Conservation (phyloP, 352 stramenopile species). For the Globisporangium radiosum region DNA sequence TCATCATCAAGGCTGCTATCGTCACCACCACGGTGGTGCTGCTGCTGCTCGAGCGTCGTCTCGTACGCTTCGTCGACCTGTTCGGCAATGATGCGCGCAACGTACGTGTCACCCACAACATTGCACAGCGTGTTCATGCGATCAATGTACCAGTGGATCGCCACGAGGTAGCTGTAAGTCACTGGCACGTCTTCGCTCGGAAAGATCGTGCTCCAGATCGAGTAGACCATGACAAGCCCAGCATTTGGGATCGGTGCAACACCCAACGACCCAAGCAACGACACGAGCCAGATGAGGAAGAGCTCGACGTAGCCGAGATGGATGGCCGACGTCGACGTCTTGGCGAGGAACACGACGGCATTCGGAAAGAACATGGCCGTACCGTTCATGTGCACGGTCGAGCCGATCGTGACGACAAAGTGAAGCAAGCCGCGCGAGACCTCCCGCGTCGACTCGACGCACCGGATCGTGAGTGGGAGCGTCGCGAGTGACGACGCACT, state of each 20-base stretch:
- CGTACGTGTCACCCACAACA: constrained; percentile 58
- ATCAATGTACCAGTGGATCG: constrained; percentile 67
- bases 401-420: constrained; percentile 72
- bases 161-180: constrained; percentile 69
- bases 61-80: constrained; percentile 62
- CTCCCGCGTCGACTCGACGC: constrained; percentile 50
- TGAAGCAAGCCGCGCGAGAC: constrained; percentile 46
- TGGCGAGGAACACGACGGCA: constrained; percentile 59
- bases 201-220: constrained; percentile 69
- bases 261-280: constrained; percentile 51
- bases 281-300: constrained; percentile 54
- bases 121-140: constrained; percentile 69
- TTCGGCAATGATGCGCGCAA: constrained; percentile 72
- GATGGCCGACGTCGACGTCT: constrained; percentile 30
- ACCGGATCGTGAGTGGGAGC: constrained; percentile 59
- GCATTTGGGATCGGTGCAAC: constrained; percentile 62
- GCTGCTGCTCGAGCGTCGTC: constrained; percentile 8
- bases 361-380: constrained; percentile 67
- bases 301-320: constrained; percentile 40
- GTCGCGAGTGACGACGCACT: constrained; percentile 63
- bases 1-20: not conserved
- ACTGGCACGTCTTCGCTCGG: constrained; percentile 37
- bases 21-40: not conserved
- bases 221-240: constrained; percentile 69
- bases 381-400: constrained; percentile 72